Evolutionary conservation across 371 early-diverging fungal genomes (phyloP).

Genomic region (Thermomucor indicae-seudaticae): DNA sequence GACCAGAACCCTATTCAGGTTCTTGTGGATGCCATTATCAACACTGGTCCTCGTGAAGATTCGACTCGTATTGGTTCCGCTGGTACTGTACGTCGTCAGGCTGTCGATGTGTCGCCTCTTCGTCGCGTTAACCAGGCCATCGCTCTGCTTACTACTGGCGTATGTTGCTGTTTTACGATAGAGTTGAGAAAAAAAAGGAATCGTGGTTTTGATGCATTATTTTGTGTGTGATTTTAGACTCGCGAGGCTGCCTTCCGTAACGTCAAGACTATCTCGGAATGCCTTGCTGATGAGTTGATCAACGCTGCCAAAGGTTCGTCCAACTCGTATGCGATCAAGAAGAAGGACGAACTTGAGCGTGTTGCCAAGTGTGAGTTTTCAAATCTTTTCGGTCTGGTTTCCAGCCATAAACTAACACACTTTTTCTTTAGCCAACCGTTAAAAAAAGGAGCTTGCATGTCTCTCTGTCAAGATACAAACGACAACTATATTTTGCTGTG

Average conservation of each 20-base stretch:
- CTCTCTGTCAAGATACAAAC: too few species aligned
- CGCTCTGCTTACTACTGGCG: conserved; percentile 94
- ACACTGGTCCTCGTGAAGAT: conserved; percentile 99
- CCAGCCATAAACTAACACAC: not conserved
- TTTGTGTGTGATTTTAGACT: conserved; percentile 1
- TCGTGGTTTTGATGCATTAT: not conserved
- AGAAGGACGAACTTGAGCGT: conserved; percentile 99
- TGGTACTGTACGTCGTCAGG: conserved; percentile 99
- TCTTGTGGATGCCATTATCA: conserved; percentile 99
- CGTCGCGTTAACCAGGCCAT: conserved; percentile 99
- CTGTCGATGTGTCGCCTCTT: conserved; percentile 99
- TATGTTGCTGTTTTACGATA: conserved; percentile 34
- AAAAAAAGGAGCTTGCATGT: too few species aligned
- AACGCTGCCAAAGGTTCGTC: conserved; percentile 98
- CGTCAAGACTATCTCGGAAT: conserved; percentile 98
- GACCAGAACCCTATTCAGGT: conserved; percentile 99
- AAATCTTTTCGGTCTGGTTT: not conserved
- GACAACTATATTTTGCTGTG: too few species aligned
- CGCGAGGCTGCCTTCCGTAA: conserved; percentile 36
- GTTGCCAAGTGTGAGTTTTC: conserved; percentile 54
- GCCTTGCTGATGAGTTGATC: conserved; percentile 99
- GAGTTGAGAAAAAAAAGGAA: conserved; percentile 6
- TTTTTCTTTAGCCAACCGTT: conserved; percentile 19
- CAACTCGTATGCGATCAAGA: conserved; percentile 99
- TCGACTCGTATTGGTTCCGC: conserved; percentile 99